Conservation (phyloP, 2,329 filamentous ascomycete species). For the Fusarium sp. region DNA sequence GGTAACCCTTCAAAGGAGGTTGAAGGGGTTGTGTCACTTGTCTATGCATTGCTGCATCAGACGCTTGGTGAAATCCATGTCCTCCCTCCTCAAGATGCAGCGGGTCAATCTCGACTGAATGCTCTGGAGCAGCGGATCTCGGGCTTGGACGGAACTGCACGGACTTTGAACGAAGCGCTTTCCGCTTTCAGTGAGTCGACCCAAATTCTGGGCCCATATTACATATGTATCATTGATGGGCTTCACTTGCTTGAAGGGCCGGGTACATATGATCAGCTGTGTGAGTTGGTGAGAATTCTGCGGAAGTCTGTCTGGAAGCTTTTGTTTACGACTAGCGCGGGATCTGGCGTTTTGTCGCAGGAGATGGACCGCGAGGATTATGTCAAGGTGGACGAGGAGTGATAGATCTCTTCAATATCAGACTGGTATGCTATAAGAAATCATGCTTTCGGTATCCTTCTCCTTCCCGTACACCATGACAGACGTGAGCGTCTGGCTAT, state of each 20-base stretch:
- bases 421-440: not conserved
- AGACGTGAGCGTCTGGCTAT: conserved; percentile 20
- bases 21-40: too few relatives aligned
- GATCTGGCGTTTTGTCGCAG: not conserved
- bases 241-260: conserved; percentile 7
- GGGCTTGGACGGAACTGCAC: not conserved
- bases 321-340: conserved; percentile 1
- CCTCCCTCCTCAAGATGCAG: too few relatives aligned
- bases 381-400: not conserved
- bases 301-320: not conserved
- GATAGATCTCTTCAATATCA: not conserved
- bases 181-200: not conserved
- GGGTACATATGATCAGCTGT: not conserved
- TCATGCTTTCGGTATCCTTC: not conserved
- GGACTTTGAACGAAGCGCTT: not conserved
- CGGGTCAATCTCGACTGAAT: too few relatives aligned
- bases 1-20: too few relatives aligned
- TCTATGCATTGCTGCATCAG: too few relatives aligned
- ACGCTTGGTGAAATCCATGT: too few relatives aligned
- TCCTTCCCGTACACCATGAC: conserved; percentile 12
- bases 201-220: not conserved
- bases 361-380: not conserved
- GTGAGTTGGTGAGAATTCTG: not conserved
- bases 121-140: not conserved
- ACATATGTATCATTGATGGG: conserved; percentile 2